Conservation (phyloP, 2,329 filamentous ascomycete genomes). For the Arthrobotrys sinensis region DNA sequence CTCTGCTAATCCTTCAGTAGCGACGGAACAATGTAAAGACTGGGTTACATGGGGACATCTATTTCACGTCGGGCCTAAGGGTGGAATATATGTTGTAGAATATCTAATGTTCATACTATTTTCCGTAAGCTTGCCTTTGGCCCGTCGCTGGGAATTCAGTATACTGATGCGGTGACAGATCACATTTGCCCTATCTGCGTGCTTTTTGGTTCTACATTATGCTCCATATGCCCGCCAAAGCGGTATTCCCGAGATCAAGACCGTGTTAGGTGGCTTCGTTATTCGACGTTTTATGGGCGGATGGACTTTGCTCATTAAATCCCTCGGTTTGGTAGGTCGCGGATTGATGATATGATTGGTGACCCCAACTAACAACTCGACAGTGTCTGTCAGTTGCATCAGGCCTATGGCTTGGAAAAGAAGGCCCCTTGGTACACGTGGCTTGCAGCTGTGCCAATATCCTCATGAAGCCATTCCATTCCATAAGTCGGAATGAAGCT, state of each 20-base stretch:
- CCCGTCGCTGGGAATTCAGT: neutral
- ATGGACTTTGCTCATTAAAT: slow-evolving; percentile 93
- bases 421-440: slow-evolving; percentile 94
- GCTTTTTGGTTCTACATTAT: slow-evolving; percentile 84
- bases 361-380: slow-evolving; percentile 64
- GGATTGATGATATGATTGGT: neutral
- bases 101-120: slow-evolving; percentile 90
- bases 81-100: slow-evolving; percentile 84
- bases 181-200: slow-evolving; percentile 82
- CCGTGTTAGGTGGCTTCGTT: slow-evolving; percentile 91
- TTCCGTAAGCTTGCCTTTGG: slow-evolving; percentile 74
- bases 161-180: slow-evolving; percentile 71
- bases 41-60: slow-evolving; percentile 90
- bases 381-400: slow-evolving; percentile 92
- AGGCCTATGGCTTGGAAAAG: slow-evolving; percentile 96
- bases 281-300: slow-evolving; percentile 87
- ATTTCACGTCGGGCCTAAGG: slow-evolving; percentile 76
- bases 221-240: slow-evolving; percentile 92
- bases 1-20: slow-evolving; percentile 66
- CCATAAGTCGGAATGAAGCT: slow-evolving; percentile 91
- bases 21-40: slow-evolving; percentile 83
- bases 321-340: slow-evolving; percentile 81
- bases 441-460: slow-evolving; percentile 96
- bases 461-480: slow-evolving; percentile 89
- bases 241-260: slow-evolving; percentile 98